Conservation (phyloP, 768 basidiomycete species). For the Pleurotus platypus region DNA sequence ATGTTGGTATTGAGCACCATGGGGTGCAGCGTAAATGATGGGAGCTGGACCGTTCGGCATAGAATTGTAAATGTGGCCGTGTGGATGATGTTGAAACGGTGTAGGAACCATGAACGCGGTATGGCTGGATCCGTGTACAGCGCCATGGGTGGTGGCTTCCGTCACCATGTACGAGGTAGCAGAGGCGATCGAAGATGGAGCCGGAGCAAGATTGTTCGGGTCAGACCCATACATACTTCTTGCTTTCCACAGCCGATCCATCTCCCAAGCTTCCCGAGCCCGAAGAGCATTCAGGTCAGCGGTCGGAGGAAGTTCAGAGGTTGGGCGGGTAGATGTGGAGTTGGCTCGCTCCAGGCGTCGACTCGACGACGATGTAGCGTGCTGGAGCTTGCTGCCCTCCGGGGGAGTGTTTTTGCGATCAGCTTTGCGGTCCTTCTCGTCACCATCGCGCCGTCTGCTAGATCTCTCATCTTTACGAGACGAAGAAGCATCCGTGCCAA, state of each 20-base stretch:
- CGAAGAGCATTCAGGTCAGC: conserved; percentile 70
- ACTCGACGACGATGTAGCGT: conserved; percentile 29
- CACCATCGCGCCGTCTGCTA: conserved; percentile 18
- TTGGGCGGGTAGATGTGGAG: conserved; percentile 59
- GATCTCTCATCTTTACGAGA: conserved; percentile 9
- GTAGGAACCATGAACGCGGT: conserved; percentile 66
- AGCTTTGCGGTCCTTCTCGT: conserved; percentile 21
- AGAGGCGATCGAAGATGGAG: conserved; percentile 33
- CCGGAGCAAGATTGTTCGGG: conserved; percentile 34
- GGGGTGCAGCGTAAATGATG: conserved; percentile 44
- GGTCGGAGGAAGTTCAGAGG: conserved; percentile 65
- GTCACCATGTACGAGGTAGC: conserved; percentile 23
- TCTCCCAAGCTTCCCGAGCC: conserved; percentile 82
- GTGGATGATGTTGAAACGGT: conserved; percentile 46
- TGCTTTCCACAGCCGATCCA: conserved; percentile 84
- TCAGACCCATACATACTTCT: conserved; percentile 64
- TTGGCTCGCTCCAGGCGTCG: conserved; percentile 41
- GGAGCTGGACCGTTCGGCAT: conserved; percentile 55
- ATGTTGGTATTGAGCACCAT: conserved; percentile 11
- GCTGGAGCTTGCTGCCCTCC: conserved; percentile 31
- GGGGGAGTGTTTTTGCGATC: conserved; percentile 18
- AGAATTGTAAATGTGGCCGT: conserved; percentile 56
- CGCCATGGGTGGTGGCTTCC: conserved; percentile 23
- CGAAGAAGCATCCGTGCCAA: background rate
- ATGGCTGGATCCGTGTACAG: conserved; percentile 65